Base-by-base conservation (phyloP, 768 basidiomycete genomes). In the Boletellus ananas region DNA sequence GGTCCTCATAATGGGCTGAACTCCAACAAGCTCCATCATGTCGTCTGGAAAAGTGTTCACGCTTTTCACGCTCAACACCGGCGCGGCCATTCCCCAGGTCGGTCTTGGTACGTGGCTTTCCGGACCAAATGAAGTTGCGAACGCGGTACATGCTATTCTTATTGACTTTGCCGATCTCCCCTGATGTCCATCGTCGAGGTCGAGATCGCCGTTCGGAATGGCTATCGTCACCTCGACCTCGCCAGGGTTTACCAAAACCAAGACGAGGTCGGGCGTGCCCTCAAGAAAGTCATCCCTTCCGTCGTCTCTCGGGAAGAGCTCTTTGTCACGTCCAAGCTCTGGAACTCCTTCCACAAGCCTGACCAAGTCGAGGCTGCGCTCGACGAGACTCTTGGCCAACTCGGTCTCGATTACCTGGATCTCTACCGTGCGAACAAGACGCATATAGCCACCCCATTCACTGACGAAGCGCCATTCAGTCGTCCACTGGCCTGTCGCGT, bases 311-410 rank as follows among this genome's bases (percentile, higher is more conserved):
- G 90, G 56, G 81, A 87, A 63, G 83, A 93, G 13, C 77, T 92
- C 48, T 90, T 86, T 68, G 82, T 88, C 67, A 89, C 87, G 3
- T 83, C 81, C 37, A 90, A 94, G 67, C 76, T 90, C 41, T 93
- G 90, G 90, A 91, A 91, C 69, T 74, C 76, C 41, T 73, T 79
- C 10, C 89, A 90, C 62, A 77, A 75, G 51, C 82, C 86, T 5
- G 74, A 78, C 8, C 65, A 75, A 44, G 88, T 87, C 25, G 85
- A 85, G 72, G 79, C 78, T 43, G 85, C 83, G 57, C 81, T 93
- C 41, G 81, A 93, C 45, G 80, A 83, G 69, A 89, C 88, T 14
- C 76, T 94, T 17, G 61, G 67, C 48, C 83, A 87, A 62, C 79
- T 94, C 36, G 85, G 84, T 9, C 65, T 82, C 17, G 76, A 83